phyloP scores from a whole-genome alignment of 257 asterid species.

The Solanum chilense region DNA sequence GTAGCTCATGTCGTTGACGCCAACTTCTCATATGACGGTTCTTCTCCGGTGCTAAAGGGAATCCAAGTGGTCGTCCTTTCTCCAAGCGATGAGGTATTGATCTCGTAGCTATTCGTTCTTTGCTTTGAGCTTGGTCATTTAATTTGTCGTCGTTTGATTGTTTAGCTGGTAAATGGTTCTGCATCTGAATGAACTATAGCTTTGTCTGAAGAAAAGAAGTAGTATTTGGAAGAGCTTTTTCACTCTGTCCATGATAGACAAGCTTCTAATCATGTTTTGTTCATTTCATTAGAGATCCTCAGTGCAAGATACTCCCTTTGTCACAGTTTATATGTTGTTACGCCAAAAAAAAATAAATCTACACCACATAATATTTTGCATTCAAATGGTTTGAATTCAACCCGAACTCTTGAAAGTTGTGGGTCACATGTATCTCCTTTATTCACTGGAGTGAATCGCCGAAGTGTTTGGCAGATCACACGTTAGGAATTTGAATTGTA shows the following conservation, averaged over 20 bases:
- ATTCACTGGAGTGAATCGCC: not conserved
- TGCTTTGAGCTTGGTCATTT: not conserved
- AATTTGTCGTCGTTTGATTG: not conserved
- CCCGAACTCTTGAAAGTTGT: not conserved
- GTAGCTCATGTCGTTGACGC: slow-evolving; percentile 46
- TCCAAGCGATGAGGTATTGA: slow-evolving; percentile 53
- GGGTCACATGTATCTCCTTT: not conserved
- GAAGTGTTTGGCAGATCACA: not conserved
- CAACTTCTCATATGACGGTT: slow-evolving; percentile 24
- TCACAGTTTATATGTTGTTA: not conserved
- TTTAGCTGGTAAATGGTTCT: not conserved
- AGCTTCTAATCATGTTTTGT: not conserved
- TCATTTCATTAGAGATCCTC: not conserved
- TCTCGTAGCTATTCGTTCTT: not conserved
- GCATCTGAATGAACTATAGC: not conserved
- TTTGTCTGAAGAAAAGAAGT: not conserved
- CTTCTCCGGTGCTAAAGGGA: slow-evolving; percentile 53
- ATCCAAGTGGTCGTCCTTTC: slow-evolving; percentile 56
- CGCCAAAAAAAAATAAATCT: too few relatives aligned
- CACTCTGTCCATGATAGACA: not conserved
- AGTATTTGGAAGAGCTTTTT: not conserved
- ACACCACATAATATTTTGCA: not conserved
- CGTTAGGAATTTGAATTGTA: not conserved
- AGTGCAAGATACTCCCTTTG: not conserved
- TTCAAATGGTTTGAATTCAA: not conserved